Evolutionary conservation across 202 grass and related monocot species (phyloP).

Genomic region (Zizania palustris): DNA sequence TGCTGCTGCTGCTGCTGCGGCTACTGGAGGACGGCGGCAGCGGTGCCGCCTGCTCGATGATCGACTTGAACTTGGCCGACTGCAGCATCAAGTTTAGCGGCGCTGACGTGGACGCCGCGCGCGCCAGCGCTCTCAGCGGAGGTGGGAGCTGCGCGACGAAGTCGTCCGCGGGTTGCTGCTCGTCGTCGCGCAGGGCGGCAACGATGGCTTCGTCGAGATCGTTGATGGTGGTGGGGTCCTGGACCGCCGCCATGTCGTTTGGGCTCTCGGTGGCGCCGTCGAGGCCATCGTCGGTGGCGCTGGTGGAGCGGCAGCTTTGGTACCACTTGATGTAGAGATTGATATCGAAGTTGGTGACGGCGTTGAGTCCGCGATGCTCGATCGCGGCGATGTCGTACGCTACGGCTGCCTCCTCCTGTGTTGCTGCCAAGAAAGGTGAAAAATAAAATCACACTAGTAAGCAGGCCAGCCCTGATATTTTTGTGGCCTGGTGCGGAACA

Average conservation of each 20-base stretch:
- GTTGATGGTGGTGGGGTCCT: no score
- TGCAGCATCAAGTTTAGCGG: conserved; percentile 24
- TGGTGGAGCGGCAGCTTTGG: not conserved
- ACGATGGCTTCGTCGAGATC: not conserved
- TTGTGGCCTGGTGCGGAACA: no score
- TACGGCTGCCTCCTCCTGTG: conserved; percentile 68
- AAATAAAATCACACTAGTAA: no score
- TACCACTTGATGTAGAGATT: conserved; percentile 52
- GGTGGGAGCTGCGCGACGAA: not conserved
- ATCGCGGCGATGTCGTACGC: conserved; percentile 76
- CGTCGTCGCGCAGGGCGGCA: not conserved
- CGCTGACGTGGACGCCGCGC: not conserved
- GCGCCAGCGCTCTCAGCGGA: not conserved
- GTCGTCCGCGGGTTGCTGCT: not conserved
- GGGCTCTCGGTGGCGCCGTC: not conserved
- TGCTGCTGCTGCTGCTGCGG: not conserved
- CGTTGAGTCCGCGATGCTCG: conserved; percentile 61
- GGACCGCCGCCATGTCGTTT: not conserved
- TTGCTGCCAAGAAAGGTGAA: conserved; percentile 26
- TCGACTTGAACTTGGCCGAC: conserved; percentile 56
- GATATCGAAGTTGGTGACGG: conserved; percentile 79
- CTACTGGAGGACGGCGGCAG: not conserved
- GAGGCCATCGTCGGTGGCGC: not conserved
- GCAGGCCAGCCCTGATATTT: no score
- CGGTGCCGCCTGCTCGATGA: conserved; percentile 39